A percentile compares a stretch with the other conserved stretches of the same genome.
Conservation (phyloP, 2,329 filamentous ascomycete species). For the Aspergillus tamarii region DNA sequence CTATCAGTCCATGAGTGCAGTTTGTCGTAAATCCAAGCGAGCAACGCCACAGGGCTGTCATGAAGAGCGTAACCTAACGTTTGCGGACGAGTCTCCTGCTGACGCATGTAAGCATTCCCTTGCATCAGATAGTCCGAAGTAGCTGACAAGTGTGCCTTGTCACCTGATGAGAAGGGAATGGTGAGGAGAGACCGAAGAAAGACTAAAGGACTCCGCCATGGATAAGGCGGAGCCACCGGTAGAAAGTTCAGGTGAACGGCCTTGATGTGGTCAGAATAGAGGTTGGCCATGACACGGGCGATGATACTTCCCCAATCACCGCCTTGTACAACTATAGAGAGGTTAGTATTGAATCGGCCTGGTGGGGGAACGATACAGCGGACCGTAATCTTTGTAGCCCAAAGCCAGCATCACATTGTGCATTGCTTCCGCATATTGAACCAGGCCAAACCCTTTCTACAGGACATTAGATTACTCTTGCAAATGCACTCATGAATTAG, state of each 20-base stretch:
- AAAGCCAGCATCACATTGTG: slow-evolving; percentile 71
- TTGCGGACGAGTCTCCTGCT: slow-evolving; percentile 71
- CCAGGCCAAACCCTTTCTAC: slow-evolving; percentile 60
- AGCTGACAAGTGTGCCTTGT: slow-evolving; percentile 27
- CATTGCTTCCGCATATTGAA: slow-evolving; percentile 65
- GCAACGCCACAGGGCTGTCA: slow-evolving; percentile 70
- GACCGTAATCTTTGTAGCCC: slow-evolving; percentile 64
- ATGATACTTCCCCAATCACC: slow-evolving; percentile 73
- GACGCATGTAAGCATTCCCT: slow-evolving; percentile 56
- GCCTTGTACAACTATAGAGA: slow-evolving; percentile 54
- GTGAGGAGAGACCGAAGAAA: slow-evolving; percentile 43
- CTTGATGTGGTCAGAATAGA: slow-evolving; percentile 61
- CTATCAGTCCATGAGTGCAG: slow-evolving; percentile 74
- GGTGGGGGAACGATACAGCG: slow-evolving; percentile 4
- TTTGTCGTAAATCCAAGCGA: slow-evolving; percentile 83
- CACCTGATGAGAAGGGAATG: slow-evolving; percentile 33
- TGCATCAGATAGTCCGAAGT: slow-evolving; percentile 27
- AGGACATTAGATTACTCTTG: neutral
- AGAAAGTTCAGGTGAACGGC: slow-evolving; percentile 67
- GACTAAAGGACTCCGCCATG: slow-evolving; percentile 58
- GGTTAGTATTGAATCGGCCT: neutral
- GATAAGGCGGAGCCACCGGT: slow-evolving; percentile 51
- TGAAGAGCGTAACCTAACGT: slow-evolving; percentile 71
- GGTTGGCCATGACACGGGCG: slow-evolving; percentile 62
- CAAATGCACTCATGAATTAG: neutral